A percentile compares a stretch with the other conserved stretches of the same genome.
phyloP scores from a whole-genome alignment of 169 alveolate genomes.

The Plasmodium billcollinsi region DNA sequence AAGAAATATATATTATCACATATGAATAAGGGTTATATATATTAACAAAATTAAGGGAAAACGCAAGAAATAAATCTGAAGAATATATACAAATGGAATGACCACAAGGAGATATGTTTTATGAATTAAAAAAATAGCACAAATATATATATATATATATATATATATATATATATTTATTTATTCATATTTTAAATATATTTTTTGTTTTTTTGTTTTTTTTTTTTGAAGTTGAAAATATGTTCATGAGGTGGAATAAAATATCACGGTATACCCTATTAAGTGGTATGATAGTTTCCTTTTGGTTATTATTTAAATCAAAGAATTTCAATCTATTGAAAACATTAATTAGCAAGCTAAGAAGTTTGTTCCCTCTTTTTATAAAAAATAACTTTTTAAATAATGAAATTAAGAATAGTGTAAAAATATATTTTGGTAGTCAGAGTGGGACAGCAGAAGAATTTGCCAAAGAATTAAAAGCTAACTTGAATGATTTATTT shows the following conservation, averaged over 20 bases:
- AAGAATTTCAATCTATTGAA: neutral
- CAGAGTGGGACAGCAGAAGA: constrained; percentile 84
- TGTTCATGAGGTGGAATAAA: constrained; percentile 15
- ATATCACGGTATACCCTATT: constrained; percentile 17
- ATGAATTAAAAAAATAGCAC: neutral
- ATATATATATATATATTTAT: neutral
- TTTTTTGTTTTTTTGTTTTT: neutral
- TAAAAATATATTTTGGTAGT: constrained; percentile 80
- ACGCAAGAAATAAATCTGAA: too few species aligned
- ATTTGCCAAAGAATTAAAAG: constrained; percentile 75
- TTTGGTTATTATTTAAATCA: neutral
- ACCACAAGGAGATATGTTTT: too few species aligned
- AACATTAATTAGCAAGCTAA: constrained; percentile 4
- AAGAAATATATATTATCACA: too few species aligned
- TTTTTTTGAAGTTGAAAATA: neutral
- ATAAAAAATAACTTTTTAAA: constrained; percentile 2
- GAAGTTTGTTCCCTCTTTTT: neutral
- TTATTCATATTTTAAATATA: neutral
- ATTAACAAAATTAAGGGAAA: too few species aligned
- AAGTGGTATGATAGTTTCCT: neutral
- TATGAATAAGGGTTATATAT: too few species aligned
- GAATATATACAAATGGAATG: too few species aligned
- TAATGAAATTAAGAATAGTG: constrained; percentile 41
- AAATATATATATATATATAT: neutral
- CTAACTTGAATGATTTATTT: constrained; percentile 45